phyloP scores from a whole-genome alignment of 495 filamentous ascomycete species.

The Hamigera avellanea region DNA sequence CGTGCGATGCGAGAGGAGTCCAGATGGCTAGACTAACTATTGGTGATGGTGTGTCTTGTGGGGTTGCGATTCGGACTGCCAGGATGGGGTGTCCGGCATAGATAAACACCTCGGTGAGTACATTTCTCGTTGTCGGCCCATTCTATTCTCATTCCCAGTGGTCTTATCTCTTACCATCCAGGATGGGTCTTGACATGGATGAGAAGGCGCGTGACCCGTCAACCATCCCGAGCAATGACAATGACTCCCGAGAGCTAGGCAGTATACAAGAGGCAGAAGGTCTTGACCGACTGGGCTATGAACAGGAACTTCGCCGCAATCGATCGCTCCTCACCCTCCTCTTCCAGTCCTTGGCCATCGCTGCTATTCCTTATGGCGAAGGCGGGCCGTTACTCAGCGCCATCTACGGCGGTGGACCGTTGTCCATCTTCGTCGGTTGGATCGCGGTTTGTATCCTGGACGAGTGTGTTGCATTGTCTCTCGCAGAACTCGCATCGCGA shows the following conservation, averaged over 20 bases:
- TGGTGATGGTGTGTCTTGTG: too few relatives aligned
- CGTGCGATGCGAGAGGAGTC: too few relatives aligned
- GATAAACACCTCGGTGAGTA: too few relatives aligned
- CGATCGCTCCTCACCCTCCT: slow-evolving; percentile 25
- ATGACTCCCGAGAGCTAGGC: slow-evolving; percentile 11
- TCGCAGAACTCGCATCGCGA: slow-evolving; percentile 35
- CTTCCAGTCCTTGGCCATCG: slow-evolving; percentile 27
- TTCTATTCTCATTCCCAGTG: too few relatives aligned
- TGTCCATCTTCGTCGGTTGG: slow-evolving; percentile 33
- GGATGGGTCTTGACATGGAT: background rate
- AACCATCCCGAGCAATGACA: background rate
- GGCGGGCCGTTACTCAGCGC: slow-evolving; percentile 31
- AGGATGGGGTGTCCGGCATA: too few relatives aligned
- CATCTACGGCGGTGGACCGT: slow-evolving; percentile 30
- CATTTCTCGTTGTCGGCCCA: too few relatives aligned
- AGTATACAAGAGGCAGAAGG: slow-evolving; percentile 10
- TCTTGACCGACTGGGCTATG: slow-evolving; percentile 27
- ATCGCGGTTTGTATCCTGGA: slow-evolving; percentile 27
- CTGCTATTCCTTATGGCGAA: slow-evolving; percentile 36
- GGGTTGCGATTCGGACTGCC: too few relatives aligned
- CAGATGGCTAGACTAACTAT: too few relatives aligned
- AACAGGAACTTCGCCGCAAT: slow-evolving; percentile 26
- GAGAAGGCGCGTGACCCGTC: background rate
- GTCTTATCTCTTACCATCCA: too few relatives aligned
- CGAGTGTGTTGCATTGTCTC: slow-evolving; percentile 28